Evolutionary conservation across 345 rosid genomes (phyloP).

Genomic region (Syzygium oleosum): DNA sequence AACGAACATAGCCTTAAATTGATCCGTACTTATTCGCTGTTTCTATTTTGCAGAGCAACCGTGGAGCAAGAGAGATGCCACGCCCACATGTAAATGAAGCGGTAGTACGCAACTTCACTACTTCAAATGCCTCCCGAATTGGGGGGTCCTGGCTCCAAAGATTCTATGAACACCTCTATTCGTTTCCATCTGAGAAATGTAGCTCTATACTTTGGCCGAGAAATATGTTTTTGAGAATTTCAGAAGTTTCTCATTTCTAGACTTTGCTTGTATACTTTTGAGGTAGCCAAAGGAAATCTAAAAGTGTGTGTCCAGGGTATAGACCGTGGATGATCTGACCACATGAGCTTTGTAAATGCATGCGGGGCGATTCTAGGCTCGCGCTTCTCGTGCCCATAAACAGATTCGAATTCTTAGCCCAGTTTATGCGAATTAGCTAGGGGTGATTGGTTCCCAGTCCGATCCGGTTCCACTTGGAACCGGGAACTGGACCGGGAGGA

Average conservation of each 20-base stretch:
- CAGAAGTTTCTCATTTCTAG: neutral
- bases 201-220: neutral
- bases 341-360: neutral
- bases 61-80: conserved; percentile 59
- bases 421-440: neutral
- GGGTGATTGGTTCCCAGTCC: too few relatives aligned
- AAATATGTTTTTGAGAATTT: too few relatives aligned
- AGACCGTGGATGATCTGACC: neutral
- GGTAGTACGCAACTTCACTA: conserved; percentile 14
- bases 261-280: neutral
- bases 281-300: neutral
- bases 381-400: neutral
- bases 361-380: neutral
- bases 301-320: neutral
- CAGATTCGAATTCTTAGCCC: neutral
- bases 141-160: conserved; percentile 30
- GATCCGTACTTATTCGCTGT: neutral
- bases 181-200: neutral
- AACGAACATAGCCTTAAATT: too few relatives aligned
- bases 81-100: conserved; percentile 29
- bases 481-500: too few relatives aligned
- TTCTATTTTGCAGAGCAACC: conserved; percentile 38
- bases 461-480: too few relatives aligned
- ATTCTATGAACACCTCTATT: neutral
- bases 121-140: conserved; percentile 1